Evolutionary conservation across 83 land plant genomes (phyloP).

Genomic region (Larix sibirica): DNA sequence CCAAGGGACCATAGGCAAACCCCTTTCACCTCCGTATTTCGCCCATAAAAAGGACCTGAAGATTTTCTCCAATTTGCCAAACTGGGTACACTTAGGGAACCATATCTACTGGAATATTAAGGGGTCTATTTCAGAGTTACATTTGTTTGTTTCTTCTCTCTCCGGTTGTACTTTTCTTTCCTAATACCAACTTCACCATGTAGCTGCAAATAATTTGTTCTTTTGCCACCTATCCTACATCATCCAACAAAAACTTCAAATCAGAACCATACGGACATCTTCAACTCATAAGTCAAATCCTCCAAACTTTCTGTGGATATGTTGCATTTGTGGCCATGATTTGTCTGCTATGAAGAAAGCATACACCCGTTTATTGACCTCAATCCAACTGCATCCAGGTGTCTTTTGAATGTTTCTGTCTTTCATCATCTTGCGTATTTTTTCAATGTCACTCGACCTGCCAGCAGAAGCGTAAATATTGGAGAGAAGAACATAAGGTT

Average conservation of each 20-base stretch:
- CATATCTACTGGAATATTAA: no score
- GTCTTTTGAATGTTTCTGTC: conserved; percentile 15
- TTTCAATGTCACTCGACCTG: conserved; percentile 23
- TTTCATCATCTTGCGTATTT: conserved; percentile 20
- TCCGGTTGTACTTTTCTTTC: no score
- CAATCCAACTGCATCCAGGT: conserved; percentile 37
- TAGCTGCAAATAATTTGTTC: conserved; percentile 21
- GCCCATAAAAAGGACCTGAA: no score
- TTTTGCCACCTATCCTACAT: conserved; percentile 26
- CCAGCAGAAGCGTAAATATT: conserved; percentile 16
- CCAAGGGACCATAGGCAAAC: no score
- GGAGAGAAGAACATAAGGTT: conserved; percentile 25
- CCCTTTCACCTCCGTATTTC: no score
- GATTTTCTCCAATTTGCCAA: no score
- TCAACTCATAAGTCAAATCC: conserved; percentile 20
- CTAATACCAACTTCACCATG: conserved; percentile 24
- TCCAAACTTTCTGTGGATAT: conserved; percentile 18
- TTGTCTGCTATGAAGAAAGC: conserved; percentile 21
- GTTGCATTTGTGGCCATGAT: neutral
- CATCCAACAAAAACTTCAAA: conserved; percentile 14
- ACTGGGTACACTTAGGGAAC: no score
- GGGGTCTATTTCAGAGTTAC: no score
- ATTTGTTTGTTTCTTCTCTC: no score
- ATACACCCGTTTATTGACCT: conserved; percentile 15
- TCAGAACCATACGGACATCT: conserved; percentile 19